Conservation (phyloP, 2,329 filamentous ascomycete species). For the Cordyceps militaris region DNA sequence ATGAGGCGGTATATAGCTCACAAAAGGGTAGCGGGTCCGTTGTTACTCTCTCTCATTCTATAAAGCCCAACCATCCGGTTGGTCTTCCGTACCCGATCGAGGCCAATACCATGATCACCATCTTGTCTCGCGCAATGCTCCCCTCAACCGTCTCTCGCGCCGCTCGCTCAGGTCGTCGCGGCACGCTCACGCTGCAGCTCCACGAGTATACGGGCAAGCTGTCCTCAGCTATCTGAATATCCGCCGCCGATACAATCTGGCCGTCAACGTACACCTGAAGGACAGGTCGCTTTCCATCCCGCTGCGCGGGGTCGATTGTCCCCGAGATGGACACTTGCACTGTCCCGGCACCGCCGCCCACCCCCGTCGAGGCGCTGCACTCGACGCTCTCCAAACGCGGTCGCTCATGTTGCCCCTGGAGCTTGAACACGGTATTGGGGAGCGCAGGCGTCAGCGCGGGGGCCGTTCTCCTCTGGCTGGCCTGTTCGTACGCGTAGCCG, state of each 20-base stretch:
- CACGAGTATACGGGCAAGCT: not conserved
- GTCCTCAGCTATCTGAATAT: not conserved
- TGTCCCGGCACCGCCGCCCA: not conserved
- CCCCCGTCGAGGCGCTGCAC: not conserved
- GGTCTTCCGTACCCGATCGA: not conserved
- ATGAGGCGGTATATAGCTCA: too few species aligned
- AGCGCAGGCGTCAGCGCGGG: not conserved
- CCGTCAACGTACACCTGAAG: not conserved
- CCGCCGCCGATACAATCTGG: not conserved
- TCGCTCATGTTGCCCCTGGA: not conserved
- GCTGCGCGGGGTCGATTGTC: not conserved
- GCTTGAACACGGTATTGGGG: not conserved
- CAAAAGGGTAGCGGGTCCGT: too few species aligned
- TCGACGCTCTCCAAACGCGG: not conserved
- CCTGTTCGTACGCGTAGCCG: conserved; percentile 6
- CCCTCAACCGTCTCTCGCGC: not conserved
- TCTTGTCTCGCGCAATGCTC: not conserved
- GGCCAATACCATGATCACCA: not conserved
- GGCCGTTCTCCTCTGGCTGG: not conserved
- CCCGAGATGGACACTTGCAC: not conserved
- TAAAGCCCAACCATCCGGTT: not conserved
- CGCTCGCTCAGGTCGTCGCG: not conserved
- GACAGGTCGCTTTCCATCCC: not conserved
- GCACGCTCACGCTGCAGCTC: not conserved
- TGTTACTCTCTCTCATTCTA: not conserved